Evolutionary conservation across 768 basidiomycete genomes (phyloP).

Genomic region (Leccinellum luteum): DNA sequence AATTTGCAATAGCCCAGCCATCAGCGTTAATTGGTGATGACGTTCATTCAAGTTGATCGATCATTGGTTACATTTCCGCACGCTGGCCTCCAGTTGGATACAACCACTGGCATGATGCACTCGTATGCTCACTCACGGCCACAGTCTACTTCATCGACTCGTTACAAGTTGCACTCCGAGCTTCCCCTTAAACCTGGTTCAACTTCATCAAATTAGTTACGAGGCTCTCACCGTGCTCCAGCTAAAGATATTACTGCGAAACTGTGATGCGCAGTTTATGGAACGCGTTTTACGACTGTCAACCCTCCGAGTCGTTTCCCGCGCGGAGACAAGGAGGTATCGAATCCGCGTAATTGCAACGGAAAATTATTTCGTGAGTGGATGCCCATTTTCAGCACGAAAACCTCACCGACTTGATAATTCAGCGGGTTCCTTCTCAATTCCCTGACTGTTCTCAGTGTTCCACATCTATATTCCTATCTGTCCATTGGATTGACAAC

Average conservation of each 20-base stretch:
- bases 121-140: background rate
- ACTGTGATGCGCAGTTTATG: background rate
- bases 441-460: background rate
- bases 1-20: background rate
- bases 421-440: background rate
- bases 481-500: background rate
- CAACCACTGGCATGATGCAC: background rate
- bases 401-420: background rate
- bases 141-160: background rate
- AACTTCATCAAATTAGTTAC: background rate
- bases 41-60: background rate
- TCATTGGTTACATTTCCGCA: background rate
- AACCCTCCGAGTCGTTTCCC: background rate
- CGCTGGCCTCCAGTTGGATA: background rate
- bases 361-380: background rate
- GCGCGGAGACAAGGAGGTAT: background rate
- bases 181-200: background rate
- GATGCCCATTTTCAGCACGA: background rate
- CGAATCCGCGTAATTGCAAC: background rate
- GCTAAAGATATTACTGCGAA: background rate
- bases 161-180: background rate
- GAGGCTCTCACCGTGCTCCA: background rate
- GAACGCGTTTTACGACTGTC: background rate
- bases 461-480: background rate
- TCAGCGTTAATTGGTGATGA: background rate